Percentiles rank a stretch among this genome's conserved stretches.
phyloP scores from a whole-genome alignment of 2,329 filamentous ascomycete genomes.

The Xenoacremonium recifei region DNA sequence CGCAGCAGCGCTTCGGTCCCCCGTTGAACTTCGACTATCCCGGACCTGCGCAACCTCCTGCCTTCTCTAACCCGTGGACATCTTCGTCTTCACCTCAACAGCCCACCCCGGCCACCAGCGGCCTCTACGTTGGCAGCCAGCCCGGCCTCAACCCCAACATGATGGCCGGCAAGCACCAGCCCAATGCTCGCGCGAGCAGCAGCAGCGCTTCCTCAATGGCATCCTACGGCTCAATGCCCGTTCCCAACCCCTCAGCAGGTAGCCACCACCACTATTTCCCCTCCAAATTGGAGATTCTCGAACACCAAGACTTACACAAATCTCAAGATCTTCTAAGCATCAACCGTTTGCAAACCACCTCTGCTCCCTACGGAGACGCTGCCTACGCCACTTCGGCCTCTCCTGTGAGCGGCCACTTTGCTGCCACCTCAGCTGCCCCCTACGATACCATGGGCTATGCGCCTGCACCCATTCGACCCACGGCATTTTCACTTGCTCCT shows the following conservation, averaged over 20 bases:
- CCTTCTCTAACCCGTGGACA: constrained; percentile 92
- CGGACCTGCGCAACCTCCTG: constrained; percentile 52
- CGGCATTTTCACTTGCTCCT: constrained; percentile 55
- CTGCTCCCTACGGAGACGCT: constrained; percentile 69
- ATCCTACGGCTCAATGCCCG: constrained; percentile 69
- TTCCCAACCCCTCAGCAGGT: constrained; percentile 73
- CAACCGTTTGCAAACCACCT: constrained; percentile 60
- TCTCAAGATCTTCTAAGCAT: constrained; percentile 72
- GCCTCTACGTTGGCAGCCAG: constrained; percentile 63
- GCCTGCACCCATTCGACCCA: constrained; percentile 58
- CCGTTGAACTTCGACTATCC: constrained; percentile 77
- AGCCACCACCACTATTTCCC: constrained; percentile 50
- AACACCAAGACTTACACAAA: constrained; percentile 55
- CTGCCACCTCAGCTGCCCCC: constrained; percentile 60
- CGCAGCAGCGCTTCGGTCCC: constrained; percentile 76
- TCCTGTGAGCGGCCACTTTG: constrained; percentile 64
- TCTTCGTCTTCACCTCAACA: constrained; percentile 47
- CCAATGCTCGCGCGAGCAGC: constrained; percentile 54
- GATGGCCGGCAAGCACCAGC: constrained; percentile 42
- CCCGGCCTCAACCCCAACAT: constrained; percentile 54
- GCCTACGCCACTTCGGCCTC: constrained; percentile 67
- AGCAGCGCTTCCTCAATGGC: constrained; percentile 61
- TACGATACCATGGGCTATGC: constrained; percentile 79
- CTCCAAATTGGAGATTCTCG: constrained; percentile 54
- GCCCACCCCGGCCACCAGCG: constrained; percentile 47